Evolutionary conservation across 306 rosid species (phyloP), one percentile per base, ranked within the genome.

Genomic region (Begonia fuchsioides): DNA sequence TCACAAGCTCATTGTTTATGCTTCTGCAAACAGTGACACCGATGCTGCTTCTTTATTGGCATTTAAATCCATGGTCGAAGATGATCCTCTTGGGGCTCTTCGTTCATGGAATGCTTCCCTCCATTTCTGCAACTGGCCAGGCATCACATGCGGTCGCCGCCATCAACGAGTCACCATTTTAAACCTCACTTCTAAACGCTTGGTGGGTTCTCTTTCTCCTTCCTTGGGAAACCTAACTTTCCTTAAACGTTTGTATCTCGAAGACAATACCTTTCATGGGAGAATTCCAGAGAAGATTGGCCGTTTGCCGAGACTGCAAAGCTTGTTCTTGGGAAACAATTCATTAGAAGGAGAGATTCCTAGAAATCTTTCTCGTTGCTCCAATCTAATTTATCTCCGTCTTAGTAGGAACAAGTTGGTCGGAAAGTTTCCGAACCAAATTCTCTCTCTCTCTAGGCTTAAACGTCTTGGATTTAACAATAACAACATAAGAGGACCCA

Each of bases 221-320:
- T 15, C 15, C 12, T 6, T 51, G 9, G 55, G 55, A 32, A 51
- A 51, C 55, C 15, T 51, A 4, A 45, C 26, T 15, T 47, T 47
- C 11, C 51, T 47, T 13, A 15, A 12, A 2, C 12, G 7, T 47
- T 14, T 47, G 5, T 1, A 47, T 17, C 51, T 16, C 1, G 0
- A 2, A 14, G 17, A 47, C 51, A 47, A 47, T 15, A 16, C 19
- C 35, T 16, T 47, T 10, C 45, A 41, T 10, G 83, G 93, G 44
- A 4, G 35, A 7, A 61, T 81, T 45, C 96, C 95, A 18, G 6
- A 57, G 35, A 69, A 81, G 61, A 61, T 86, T 44, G 44, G 62
- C 46, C 58, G 55, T 12, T 72, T 86, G 11, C 16, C 38, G 9
- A 64, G 58, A 14, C 35, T 26, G 35, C 35, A 26, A 26, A 26